Base-by-base conservation (phyloP, 1,139 yeast species). In the Nakaseomyces uthaithaninus region DNA sequence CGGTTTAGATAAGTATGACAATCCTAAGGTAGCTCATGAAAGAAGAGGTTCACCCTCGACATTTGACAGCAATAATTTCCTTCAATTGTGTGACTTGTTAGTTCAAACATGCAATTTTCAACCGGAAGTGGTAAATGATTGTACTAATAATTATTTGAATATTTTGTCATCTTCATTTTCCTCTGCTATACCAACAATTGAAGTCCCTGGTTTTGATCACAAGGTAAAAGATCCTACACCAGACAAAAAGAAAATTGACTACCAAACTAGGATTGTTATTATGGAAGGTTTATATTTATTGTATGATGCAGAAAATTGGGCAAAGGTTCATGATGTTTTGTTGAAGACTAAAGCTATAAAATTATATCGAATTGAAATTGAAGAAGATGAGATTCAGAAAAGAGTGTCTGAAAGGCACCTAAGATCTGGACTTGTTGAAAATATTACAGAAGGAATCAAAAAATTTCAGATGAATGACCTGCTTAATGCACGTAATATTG, bases 31-130 rank as follows among this genome's bases (percentile, higher is more conserved):
- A 28, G 91, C 94, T 0, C 63, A 76, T 27, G 59, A 64, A 28
- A 66, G 86, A 47, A 70, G 96, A 39, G 96, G 96, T 0, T 82
- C 95, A 0, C 93, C 95, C 1, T 75, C 72, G 53, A 86, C 96
- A 0, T 87, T 87, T 62, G 87, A 89, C 57, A 72, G 84, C 4
- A 53, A 58, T 8, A 68, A 68, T 37, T 70, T 74, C 31, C 67
- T 68, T 0, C 60, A 57, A 17, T 52, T 69, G 40, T 65, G 59
- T 34, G 47, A 48, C 38, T 48, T 49, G 25, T 58, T 53, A 22
- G 45, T 47, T 10, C 43, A 46, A 17, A 60, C 66, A 0, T 46
- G 55, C 20, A 19, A 50, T n/a, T 46, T 36, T 16, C 54, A 56
- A 4, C 27, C 40, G 2, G 15, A 30, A 8, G 7, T 27, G 12